These are phyloP conservation scores for Linderina pennispora DNA, from an alignment of 192 early-diverging fungal species.

Conservation along the genomic window DNA sequence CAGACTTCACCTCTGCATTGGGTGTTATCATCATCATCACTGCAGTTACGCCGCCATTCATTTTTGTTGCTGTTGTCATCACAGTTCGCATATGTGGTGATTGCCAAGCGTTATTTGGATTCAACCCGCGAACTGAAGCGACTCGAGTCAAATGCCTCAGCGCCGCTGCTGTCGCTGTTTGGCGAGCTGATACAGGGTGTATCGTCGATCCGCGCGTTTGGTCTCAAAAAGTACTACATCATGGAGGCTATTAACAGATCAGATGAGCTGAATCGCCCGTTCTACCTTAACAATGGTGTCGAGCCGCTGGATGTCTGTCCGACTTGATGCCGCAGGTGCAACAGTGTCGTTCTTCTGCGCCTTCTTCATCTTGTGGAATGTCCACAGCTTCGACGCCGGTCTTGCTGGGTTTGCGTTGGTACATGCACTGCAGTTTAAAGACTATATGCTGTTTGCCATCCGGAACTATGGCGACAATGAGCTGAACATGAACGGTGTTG, in stretches of 20 bases:
- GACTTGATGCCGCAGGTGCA: constrained; percentile 72
- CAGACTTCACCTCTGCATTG: constrained; percentile 46
- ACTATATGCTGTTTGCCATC: constrained; percentile 69
- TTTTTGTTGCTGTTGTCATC: constrained; percentile 57
- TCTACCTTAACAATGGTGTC: constrained; percentile 74
- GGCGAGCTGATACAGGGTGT: constrained; percentile 69
- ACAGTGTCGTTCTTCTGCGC: constrained; percentile 64
- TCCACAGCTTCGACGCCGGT: constrained; percentile 66
- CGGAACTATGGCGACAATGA: constrained; percentile 72
- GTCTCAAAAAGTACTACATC: constrained; percentile 60
- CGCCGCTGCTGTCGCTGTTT: constrained; percentile 74
- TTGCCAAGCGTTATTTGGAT: constrained; percentile 64
- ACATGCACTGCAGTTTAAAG: constrained; percentile 79
- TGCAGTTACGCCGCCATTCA: constrained; percentile 61
- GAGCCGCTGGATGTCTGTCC: constrained; percentile 79
- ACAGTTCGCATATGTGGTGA: constrained; percentile 50
- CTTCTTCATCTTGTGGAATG: constrained; percentile 50
- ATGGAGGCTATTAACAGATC: constrained; percentile 51
- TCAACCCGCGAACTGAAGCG: constrained; percentile 85
- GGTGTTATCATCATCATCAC: constrained; percentile 54
- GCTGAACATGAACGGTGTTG: constrained; percentile 78
- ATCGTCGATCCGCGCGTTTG: constrained; percentile 77
- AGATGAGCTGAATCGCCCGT: constrained; percentile 76
- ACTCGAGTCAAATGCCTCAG: constrained; percentile 65
- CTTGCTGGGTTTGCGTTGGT: constrained; percentile 76